Conservation (phyloP, 192 early-diverging fungal species). For the Spizellomyces punctatus region DNA sequence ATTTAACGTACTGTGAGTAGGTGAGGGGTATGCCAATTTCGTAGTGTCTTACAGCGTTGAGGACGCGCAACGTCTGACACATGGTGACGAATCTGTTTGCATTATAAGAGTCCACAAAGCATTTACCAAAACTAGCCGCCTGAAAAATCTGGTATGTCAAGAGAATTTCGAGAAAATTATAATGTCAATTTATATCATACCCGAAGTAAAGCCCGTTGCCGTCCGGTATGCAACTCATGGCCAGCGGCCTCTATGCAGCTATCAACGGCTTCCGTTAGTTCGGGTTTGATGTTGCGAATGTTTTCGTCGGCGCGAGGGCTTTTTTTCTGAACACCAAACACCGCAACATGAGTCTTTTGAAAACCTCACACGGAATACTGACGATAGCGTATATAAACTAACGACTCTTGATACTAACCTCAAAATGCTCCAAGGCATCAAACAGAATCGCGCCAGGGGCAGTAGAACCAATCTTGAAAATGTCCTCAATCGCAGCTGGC, state of each 20-base stretch:
- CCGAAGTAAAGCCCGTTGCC: conserved; percentile 82
- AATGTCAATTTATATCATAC: conserved; percentile 28
- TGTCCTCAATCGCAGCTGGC: conserved; percentile 69
- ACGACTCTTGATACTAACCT: conserved; percentile 26
- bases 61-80: conserved; percentile 80
- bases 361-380: background rate
- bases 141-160: conserved; percentile 34
- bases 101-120: conserved; percentile 85
- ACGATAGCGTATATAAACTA: background rate
- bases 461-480: conserved; percentile 96
- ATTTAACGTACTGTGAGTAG: conserved; percentile 69
- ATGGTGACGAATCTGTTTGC: conserved; percentile 85
- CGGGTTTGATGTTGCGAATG: conserved; percentile 81
- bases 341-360: background rate
- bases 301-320: conserved; percentile 94
- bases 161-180: background rate
- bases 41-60: conserved; percentile 85
- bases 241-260: conserved; percentile 91
- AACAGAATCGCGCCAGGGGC: conserved; percentile 90
- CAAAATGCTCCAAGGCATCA: conserved; percentile 57
- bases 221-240: conserved; percentile 73
- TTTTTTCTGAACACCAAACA: conserved; percentile 41
- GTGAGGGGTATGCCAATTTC: conserved; percentile 91
- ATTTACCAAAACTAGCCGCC: conserved; percentile 92
- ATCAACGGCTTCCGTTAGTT: conserved; percentile 86